Base-by-base conservation (phyloP, 2,329 filamentous ascomycete species). In the Colletotrichum graminicola region DNA sequence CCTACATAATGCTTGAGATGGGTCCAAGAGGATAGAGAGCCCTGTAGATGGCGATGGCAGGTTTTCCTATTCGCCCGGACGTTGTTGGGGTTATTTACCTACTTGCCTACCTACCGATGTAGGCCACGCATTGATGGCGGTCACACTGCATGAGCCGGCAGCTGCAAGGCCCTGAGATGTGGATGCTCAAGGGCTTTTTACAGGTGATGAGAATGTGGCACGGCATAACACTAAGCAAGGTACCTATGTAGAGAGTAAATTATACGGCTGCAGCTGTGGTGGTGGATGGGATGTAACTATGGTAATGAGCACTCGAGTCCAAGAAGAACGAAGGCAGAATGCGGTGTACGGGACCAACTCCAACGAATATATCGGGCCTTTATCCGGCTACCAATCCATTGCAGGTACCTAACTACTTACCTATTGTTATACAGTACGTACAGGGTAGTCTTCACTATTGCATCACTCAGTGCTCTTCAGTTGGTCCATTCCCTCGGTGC, bases 131-230 rank as follows among this genome's bases (percentile, higher is more conserved):
- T 41, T 65, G 51, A 61, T 51, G 61, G 41, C 41, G 57, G 61
- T 45, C 52, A 34, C 61, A 65, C 52, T 43, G 43, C 66, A 68
- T 68, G 43, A 16, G 34, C 62, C 26, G 41, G 21, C 51, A n/a
- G 61, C 51, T 52, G 66, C 66, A 68, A 65, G 61, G 54, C 52
- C 52, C 66, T 59, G 61, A 52, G 12, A 65, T 34, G 52, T 34
- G 36, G 23, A 16, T 45, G 45, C 21, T 47, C 23, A 32, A 23
- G 55, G 23, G 63, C 47, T 10, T 36, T 21, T 12, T 16, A 21
- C 18, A 39, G 45, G 43, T 26, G 34, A 56, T n/a, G n/a, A 51
- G 26, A 26, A 12, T 60, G 52, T 49, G 63, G 45, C 45, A 23
- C 2, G n/a, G 45, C n/a, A 12, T n/a, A 23, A 49, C 23, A 26